Evolutionary conservation across 140 eudicot genomes (phyloP), one percentile per base, ranked within the genome.

Genomic region (Erigeron philadelphicus): DNA sequence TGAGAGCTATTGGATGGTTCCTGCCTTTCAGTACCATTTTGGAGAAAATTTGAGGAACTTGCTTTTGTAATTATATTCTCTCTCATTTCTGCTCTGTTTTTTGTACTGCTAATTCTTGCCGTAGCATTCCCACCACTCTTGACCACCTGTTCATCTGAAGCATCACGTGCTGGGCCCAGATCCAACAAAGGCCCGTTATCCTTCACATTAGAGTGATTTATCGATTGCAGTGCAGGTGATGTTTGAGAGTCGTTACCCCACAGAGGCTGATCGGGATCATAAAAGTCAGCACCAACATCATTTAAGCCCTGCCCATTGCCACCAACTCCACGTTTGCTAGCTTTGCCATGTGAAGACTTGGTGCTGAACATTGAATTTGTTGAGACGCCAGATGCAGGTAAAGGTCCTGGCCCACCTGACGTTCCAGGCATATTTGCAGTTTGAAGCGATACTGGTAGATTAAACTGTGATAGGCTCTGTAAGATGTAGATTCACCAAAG

Each of bases 401-500:
- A 75, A 75, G 80, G 46, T 52, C 84, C 94, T 61, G 81, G 82
- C 60, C 82, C 90, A 49, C 80, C 52, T 78, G 90, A 68, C 25
- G 85, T 68, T 61, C 93, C 96, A 80, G 87, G 62, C 68, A 79
- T 54, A 25, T 81, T 95, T 13, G 90, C 82, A 65, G 81, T 86
- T 68, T 95, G 89, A 61, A 91, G 86, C 9, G 97, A 82, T 75
- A 84, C 92, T 8, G 98, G 98, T 75, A 93, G 96, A 81, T 93
- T 93, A 78, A 93, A 93, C 86, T 84, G 98, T 31, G 95, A 84
- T 75, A 93, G 96, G 80, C 95, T 83, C 96, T 88, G 98, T 70
- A 86, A 75, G 18, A 64, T 69, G 57, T 47, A 75, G 74, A 53
- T 63, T 55, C 61, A 69, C 50, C 79, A 67, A 67, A 67, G 46